These are phyloP conservation scores for Tricholoma terreum DNA, from an alignment of 768 basidiomycete genomes.

Conservation along the genomic window DNA sequence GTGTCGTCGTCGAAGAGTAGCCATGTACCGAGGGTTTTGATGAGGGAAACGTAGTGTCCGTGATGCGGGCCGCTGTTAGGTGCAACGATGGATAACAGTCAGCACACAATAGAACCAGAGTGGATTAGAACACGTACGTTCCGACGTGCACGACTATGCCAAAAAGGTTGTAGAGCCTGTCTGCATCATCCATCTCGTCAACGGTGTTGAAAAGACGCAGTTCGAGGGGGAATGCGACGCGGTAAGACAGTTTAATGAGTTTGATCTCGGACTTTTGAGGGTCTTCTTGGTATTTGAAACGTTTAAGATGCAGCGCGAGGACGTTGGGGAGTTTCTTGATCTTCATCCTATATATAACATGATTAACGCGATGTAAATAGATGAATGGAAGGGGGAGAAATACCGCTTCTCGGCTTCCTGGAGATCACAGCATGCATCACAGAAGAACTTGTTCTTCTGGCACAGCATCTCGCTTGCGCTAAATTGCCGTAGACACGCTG, in stretches of 20 bases:
- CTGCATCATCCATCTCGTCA: conserved; percentile 88
- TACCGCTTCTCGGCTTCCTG: conserved; percentile 98
- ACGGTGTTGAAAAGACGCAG: conserved; percentile 96
- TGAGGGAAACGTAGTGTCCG: conserved; percentile 95
- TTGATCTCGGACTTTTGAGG: conserved; percentile 44
- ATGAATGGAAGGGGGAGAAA: conserved; percentile 21
- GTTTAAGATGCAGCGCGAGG: conserved; percentile 92
- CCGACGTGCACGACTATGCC: conserved; percentile 99
- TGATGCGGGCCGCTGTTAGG: conserved; percentile 86
- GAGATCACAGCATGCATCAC: conserved; percentile 93
- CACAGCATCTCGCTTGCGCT: conserved; percentile 98
- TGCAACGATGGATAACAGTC: conserved; percentile 9
- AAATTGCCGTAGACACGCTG: conserved; percentile 93
- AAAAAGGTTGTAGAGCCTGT: conserved; percentile 90
- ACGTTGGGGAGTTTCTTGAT: conserved; percentile 96
- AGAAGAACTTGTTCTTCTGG: conserved; percentile 97
- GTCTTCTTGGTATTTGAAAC: conserved; percentile 98
- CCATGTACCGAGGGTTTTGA: conserved; percentile 84
- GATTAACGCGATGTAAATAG: conserved; percentile 6
- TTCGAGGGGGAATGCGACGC: conserved; percentile 94
- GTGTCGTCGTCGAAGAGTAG: conserved; percentile 94
- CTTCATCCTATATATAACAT: conserved; percentile 76
- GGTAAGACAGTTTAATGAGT: conserved; percentile 94
- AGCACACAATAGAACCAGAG: not conserved
- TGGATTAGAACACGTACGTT: conserved; percentile 60